Evolutionary conservation across 208 protist species (phyloP), one percentile per base, ranked within the genome.

Genomic region (Acanthamoeba lenticulata): DNA sequence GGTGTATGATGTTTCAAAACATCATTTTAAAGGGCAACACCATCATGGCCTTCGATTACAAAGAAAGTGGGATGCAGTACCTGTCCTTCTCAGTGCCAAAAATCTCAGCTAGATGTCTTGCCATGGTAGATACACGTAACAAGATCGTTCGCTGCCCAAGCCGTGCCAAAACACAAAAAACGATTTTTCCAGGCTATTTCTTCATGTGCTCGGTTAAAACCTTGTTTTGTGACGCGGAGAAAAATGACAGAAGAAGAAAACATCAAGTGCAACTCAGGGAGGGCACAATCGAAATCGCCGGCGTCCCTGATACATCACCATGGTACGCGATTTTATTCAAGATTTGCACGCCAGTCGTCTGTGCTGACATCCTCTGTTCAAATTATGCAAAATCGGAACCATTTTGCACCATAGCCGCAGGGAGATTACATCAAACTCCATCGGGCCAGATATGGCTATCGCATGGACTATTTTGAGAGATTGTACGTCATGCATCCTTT

Each of bases 371-470:
- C 62, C 19, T 1, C 32, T 11, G 4, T 45, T 81, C 24, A 27
- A 21, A 69, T 69, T 36, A 27, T 5, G 38, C 38, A 13, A 19
- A 40, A 81, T 60, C 15, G 52, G 11, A 11, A 11, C 11, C 21
- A 60, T 60, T 11, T 11, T 11, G 11, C 11, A 60, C 11, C 52
- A 89, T 86, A 95, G 99, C 98, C 99, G 94, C 99, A 99, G 97
- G 99, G 99, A 94, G 99, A 99, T 95, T 99, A 99, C 95, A 99
- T 99, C 97, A 99, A 99, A 96, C 97, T 99, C 81, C 97, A 98
- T 92, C 97, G 98, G 95, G 99, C 99, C 98, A 98, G 99, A 74
- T 98, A 99, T 96, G 99, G 99, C 77, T 96, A 98, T 74, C 98
- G 99, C 15, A 96, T 99, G 38, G 99, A 99, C 97, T 97, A 99